These are phyloP conservation scores for Sporothrix pallida DNA, from an alignment of 2,329 filamentous ascomycete species.

Conservation along the genomic window DNA sequence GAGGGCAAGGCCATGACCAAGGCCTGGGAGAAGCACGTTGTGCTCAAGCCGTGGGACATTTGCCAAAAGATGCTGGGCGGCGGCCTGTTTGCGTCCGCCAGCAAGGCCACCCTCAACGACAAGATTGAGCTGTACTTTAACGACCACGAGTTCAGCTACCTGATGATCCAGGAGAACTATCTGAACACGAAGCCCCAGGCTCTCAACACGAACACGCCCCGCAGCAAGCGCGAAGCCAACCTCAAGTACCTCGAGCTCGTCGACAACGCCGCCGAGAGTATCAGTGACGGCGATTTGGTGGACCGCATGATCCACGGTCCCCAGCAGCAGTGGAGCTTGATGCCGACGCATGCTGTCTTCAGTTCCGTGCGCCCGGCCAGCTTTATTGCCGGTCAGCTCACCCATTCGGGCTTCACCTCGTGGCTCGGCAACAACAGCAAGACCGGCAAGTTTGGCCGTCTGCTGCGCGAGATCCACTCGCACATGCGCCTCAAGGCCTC, in stretches of 20 bases:
- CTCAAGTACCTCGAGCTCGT: conserved; percentile 85
- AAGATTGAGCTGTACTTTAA: conserved; percentile 99
- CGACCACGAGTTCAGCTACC: conserved; percentile 94
- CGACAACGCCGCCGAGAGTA: conserved; percentile 89
- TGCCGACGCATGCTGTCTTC: conserved; percentile 95
- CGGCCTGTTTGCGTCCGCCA: conserved; percentile 81
- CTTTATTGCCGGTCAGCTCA: conserved; percentile 79
- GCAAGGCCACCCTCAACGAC: conserved; percentile 88
- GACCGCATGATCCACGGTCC: conserved; percentile 98
- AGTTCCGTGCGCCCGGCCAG: conserved; percentile 92
- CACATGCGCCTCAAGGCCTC: conserved; percentile 94
- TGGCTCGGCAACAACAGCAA: conserved; percentile 98
- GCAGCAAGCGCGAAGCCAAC: conserved; percentile 70
- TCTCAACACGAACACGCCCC: conserved; percentile 62
- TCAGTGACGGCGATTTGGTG: conserved; percentile 94
- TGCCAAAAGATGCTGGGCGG: conserved; percentile 88
- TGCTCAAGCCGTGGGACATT: conserved; percentile 98
- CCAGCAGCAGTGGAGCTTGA: conserved; percentile 97
- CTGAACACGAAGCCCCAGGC: conserved; percentile 77
- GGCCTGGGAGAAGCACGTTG: conserved; percentile 96
- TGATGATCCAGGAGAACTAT: conserved; percentile 99
- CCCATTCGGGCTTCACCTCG: conserved; percentile 77
- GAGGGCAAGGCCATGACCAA: conserved; percentile 94
- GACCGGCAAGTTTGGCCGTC: conserved; percentile 75
- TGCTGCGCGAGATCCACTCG: conserved; percentile 90